A percentile compares a stretch with the other conserved stretches of the same genome.
phyloP scores from a whole-genome alignment of 2,329 filamentous ascomycete genomes.

The Nigrospora sphaerica region DNA sequence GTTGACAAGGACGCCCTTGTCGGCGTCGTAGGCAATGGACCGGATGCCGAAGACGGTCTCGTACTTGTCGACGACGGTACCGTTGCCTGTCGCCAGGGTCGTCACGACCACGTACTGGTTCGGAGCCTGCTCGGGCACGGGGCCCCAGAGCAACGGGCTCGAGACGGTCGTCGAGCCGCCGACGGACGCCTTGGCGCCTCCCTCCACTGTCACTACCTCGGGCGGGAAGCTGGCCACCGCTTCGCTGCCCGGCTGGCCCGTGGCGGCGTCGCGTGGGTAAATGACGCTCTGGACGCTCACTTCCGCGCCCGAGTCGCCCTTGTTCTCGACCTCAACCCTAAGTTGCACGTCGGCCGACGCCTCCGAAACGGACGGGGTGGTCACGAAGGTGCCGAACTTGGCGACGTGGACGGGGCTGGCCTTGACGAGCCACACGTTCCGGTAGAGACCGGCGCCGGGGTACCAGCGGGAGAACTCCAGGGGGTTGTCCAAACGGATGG shows the following conservation, averaged over 20 bases:
- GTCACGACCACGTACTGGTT: constrained; percentile 42
- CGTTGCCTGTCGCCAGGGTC: constrained; percentile 17
- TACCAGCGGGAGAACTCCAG: constrained; percentile 44
- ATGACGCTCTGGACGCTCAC: constrained; percentile 34
- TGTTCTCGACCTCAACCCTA: constrained; percentile 38
- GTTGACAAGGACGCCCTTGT: constrained; percentile 39
- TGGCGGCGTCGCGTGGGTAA: constrained; percentile 25
- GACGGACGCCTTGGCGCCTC: constrained; percentile 21
- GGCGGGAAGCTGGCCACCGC: constrained; percentile 26
- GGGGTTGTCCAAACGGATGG: constrained; percentile 44
- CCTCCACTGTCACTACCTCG: constrained; percentile 17
- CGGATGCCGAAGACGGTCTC: constrained; percentile 45
- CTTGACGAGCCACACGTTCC: constrained; percentile 47
- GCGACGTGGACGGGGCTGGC: constrained; percentile 36
- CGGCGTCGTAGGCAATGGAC: constrained; percentile 27
- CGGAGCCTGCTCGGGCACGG: constrained; percentile 34
- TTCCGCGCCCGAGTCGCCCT: constrained; percentile 16
- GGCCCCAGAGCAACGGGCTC: constrained; percentile 40
- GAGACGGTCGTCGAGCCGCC: constrained; percentile 25
- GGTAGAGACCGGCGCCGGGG: constrained; percentile 45
- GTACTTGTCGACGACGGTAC: constrained; percentile 31
- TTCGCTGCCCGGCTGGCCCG: constrained; percentile 16
- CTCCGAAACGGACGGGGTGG: constrained; percentile 34
- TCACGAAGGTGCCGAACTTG: constrained; percentile 43
- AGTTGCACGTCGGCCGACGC: constrained; percentile 36